A percentile compares a stretch with the other conserved stretches of the same genome.
Evolutionary conservation across 2,329 filamentous ascomycete species (phyloP).

Genomic region (Verticillium klebahnii): DNA sequence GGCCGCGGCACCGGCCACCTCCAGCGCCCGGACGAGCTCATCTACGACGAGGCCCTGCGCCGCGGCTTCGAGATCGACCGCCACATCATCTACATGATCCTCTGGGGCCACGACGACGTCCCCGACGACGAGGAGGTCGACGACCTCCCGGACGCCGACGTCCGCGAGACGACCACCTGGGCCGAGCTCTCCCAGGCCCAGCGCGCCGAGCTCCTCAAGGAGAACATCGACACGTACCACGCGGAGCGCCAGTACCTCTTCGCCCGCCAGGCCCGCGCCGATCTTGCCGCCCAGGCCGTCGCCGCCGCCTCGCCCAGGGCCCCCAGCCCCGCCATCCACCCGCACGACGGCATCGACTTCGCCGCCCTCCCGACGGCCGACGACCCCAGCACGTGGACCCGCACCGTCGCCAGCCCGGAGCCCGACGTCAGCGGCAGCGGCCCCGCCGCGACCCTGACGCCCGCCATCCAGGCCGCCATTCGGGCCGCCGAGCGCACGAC

Average conservation of each 20-base stretch:
- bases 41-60: slow-evolving; percentile 50
- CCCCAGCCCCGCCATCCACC: neutral
- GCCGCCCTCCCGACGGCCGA: neutral
- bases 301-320: neutral
- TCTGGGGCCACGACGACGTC: slow-evolving; percentile 57
- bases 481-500: neutral
- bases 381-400: neutral
- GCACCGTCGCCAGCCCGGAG: neutral
- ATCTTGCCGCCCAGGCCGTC: neutral
- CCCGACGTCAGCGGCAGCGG: neutral
- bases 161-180: neutral
- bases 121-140: slow-evolving; percentile 2
- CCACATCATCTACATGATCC: slow-evolving; percentile 51
- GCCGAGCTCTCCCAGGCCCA: neutral
- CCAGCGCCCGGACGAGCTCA: slow-evolving; percentile 51
- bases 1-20: slow-evolving; percentile 42
- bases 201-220: neutral
- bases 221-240: neutral
- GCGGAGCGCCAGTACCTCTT: neutral
- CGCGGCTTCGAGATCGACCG: slow-evolving; percentile 49
- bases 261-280: neutral
- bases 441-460: neutral
- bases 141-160: neutral
- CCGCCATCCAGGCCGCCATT: slow-evolving; percentile 1
- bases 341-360: slow-evolving; percentile 1